Conservation (phyloP, 768 basidiomycete species). For the Neoboletus magnificus region DNA sequence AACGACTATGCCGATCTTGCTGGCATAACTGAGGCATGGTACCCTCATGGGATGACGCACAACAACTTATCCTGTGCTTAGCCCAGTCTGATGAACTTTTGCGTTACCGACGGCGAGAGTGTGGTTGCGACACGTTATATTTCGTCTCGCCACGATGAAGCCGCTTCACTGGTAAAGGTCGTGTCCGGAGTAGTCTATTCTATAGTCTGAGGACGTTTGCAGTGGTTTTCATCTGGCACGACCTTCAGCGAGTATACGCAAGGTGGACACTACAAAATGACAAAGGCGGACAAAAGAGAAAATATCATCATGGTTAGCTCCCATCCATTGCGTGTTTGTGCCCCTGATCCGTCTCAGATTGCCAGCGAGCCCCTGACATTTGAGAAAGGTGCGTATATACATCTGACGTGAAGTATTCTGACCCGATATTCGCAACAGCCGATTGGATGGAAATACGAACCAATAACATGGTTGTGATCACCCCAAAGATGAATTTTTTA, state of each 20-base stretch:
- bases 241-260: slow-evolving; percentile 87
- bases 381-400: slow-evolving; percentile 64
- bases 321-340: slow-evolving; percentile 2
- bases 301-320: slow-evolving; percentile 82
- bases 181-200: background rate
- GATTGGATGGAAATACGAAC: slow-evolving; percentile 99
- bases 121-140: slow-evolving; percentile 95
- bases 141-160: slow-evolving; percentile 86
- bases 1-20: slow-evolving; percentile 74
- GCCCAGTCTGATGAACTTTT: slow-evolving; percentile 94
- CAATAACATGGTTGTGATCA: slow-evolving; percentile 93
- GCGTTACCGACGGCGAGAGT: slow-evolving; percentile 91
- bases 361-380: slow-evolving; percentile 95
- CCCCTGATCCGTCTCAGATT: slow-evolving; percentile 45
- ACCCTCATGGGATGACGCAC: background rate
- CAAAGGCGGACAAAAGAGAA: slow-evolving; percentile 91
- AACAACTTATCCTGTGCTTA: slow-evolving; percentile 27
- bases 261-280: slow-evolving; percentile 93
- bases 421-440: slow-evolving; percentile 35
- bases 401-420: background rate
- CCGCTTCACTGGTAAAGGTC: slow-evolving; percentile 73
- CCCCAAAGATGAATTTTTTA: slow-evolving; percentile 90
- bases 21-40: slow-evolving; percentile 63
- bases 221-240: slow-evolving; percentile 97
- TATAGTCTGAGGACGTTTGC: slow-evolving; percentile 7